Evolutionary conservation across 2,329 filamentous ascomycete species (phyloP).

Genomic region (Claviceps sorghi): DNA sequence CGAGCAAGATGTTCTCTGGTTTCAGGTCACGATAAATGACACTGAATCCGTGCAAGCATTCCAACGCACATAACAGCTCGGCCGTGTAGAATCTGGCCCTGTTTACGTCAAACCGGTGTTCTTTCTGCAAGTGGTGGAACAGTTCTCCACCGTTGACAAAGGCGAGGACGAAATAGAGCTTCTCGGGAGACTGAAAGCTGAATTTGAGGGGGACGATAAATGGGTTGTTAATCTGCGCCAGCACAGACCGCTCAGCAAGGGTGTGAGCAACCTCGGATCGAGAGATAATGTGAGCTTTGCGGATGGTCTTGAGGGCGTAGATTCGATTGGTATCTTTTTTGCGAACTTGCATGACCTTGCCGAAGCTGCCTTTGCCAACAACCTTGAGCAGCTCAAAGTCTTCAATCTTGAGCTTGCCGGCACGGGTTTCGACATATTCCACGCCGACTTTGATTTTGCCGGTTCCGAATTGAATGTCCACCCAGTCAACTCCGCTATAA

Average conservation of each 20-base stretch:
- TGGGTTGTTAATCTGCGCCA: conserved; percentile 98
- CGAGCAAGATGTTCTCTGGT: conserved; percentile 88
- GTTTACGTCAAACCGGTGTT: conserved; percentile 96
- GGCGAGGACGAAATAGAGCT: conserved; percentile 90
- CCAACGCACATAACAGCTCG: conserved; percentile 84
- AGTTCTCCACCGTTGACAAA: conserved; percentile 97
- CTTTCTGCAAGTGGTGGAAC: conserved; percentile 93
- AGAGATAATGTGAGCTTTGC: conserved; percentile 97
- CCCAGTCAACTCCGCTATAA: conserved; percentile 73
- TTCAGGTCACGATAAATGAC: conserved; percentile 75
- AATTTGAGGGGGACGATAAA: conserved; percentile 99
- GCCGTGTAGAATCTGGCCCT: conserved; percentile 93
- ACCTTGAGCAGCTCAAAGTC: conserved; percentile 97
- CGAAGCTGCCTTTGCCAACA: conserved; percentile 94
- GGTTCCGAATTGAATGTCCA: conserved; percentile 77
- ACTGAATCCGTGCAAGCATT: conserved; percentile 95
- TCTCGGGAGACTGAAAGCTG: conserved; percentile 97
- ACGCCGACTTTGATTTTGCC: conserved; percentile 85
- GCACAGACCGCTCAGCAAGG: conserved; percentile 88
- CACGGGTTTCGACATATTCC: conserved; percentile 85
- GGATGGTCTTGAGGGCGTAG: conserved; percentile 98
- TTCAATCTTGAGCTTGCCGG: conserved; percentile 82
- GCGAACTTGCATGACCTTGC: conserved; percentile 98
- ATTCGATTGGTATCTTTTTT: conserved; percentile 97
- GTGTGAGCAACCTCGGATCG: conserved; percentile 96